A percentile compares a stretch with the other conserved stretches of the same genome.
phyloP scores from a whole-genome alignment of 345 rosid species.

The Boechera stricta region DNA sequence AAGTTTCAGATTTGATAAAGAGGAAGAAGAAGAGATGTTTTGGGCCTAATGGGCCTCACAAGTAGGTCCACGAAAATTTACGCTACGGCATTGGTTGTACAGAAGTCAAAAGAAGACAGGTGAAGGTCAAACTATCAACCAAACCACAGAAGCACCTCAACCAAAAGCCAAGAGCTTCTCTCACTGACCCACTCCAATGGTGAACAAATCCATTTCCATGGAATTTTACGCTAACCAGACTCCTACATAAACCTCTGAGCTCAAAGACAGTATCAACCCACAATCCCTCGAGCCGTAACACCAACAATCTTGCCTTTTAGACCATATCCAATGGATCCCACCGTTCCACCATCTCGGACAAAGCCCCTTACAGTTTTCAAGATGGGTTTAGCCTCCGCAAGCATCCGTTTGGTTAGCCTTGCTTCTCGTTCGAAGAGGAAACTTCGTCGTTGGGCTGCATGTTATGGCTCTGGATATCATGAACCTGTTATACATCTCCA shows the following conservation, averaged over 20 bases:
- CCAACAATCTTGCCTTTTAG: slow-evolving; percentile 7
- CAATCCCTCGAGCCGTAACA: neutral
- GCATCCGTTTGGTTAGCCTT: slow-evolving; percentile 56
- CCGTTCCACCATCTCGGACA: slow-evolving; percentile 24
- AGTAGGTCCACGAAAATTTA: neutral
- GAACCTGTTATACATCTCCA: slow-evolving; percentile 70
- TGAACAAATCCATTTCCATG: slow-evolving; percentile 51
- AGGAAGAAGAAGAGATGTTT: neutral
- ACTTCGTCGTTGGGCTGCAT: slow-evolving; percentile 56
- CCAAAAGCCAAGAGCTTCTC: slow-evolving; percentile 20
- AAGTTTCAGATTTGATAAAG: neutral
- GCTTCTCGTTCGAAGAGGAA: slow-evolving; percentile 65
- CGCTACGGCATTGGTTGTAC: neutral
- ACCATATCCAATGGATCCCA: slow-evolving; percentile 52
- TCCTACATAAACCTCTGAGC: slow-evolving; percentile 24
- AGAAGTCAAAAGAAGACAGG: slow-evolving; percentile 9
- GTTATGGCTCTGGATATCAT: slow-evolving; percentile 58
- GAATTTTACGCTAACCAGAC: neutral
- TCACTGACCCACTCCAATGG: slow-evolving; percentile 26
- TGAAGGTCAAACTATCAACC: slow-evolving; percentile 45
- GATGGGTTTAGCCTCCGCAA: slow-evolving; percentile 50
- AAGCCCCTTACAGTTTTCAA: slow-evolving; percentile 43
- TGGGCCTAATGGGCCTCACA: slow-evolving; percentile 2
- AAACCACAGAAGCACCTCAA: slow-evolving; percentile 45
- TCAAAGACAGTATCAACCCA: slow-evolving; percentile 18